These are phyloP conservation scores for Lachnum nothofagi DNA, from an alignment of 2,329 filamentous ascomycete species.

Conservation along the genomic window DNA sequence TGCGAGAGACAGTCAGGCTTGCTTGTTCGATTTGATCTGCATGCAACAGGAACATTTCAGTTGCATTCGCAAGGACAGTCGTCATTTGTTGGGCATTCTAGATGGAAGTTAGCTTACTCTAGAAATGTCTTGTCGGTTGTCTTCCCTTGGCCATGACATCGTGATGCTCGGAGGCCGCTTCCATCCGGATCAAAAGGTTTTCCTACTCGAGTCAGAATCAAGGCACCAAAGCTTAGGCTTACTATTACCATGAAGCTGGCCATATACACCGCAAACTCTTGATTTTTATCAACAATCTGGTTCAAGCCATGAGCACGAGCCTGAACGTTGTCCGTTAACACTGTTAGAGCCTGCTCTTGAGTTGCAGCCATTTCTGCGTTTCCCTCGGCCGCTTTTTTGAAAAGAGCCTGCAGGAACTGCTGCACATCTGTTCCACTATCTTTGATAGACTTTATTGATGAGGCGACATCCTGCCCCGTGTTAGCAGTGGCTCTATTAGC, in stretches of 20 bases:
- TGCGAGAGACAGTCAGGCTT: constrained; percentile 17
- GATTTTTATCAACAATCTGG: constrained; percentile 19
- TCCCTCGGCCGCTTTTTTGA: constrained; percentile 17
- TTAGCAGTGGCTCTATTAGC: constrained; percentile 1
- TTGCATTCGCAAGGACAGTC: constrained; percentile 22
- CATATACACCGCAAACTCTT: constrained; percentile 18
- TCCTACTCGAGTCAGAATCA: constrained; percentile 11
- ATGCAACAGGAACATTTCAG: constrained; percentile 24
- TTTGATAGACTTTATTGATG: constrained; percentile 14
- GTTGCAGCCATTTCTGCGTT: constrained; percentile 29
- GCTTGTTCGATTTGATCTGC: constrained; percentile 24
- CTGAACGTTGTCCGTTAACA: constrained; percentile 19
- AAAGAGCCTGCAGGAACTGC: constrained; percentile 13
- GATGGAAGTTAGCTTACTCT: constrained; percentile 1
- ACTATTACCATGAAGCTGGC: constrained; percentile 19
- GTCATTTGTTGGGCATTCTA: constrained; percentile 24
- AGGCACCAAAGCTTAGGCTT: background rate
- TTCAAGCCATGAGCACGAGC: constrained; percentile 20
- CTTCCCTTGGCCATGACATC: constrained; percentile 24
- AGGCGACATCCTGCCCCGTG: constrained; percentile 14
- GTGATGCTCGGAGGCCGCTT: constrained; percentile 21
- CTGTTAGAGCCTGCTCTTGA: constrained; percentile 26
- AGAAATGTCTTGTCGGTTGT: background rate
- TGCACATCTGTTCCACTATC: constrained; percentile 16
- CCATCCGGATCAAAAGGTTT: constrained; percentile 18